Evolutionary conservation across 2,329 filamentous ascomycete species (phyloP).

Genomic region (Talaromyces sp.): DNA sequence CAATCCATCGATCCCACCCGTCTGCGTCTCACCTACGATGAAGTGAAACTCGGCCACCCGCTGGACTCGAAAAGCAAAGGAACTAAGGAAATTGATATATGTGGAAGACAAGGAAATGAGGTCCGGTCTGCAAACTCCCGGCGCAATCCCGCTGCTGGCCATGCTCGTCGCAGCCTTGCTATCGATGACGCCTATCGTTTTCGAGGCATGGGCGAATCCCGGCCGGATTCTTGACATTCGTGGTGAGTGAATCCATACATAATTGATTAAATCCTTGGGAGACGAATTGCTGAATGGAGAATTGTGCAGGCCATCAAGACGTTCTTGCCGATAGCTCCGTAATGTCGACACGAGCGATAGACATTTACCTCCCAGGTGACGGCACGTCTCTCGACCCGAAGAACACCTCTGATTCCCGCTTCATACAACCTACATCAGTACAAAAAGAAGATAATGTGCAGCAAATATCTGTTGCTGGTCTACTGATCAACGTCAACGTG

Average conservation of each 20-base stretch:
- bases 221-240: neutral
- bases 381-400: neutral
- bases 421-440: neutral
- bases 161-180: conserved; percentile 7
- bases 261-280: neutral
- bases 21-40: neutral
- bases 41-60: neutral
- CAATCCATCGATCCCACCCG: neutral
- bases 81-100: neutral
- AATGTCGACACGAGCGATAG: neutral
- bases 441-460: neutral
- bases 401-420: neutral
- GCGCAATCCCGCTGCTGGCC: conserved; percentile 7
- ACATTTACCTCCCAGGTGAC: neutral
- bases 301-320: neutral
- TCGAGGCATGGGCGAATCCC: conserved; percentile 5
- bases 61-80: neutral
- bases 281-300: neutral
- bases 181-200: conserved; percentile 6
- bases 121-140: conserved; percentile 5
- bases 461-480: neutral
- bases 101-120: conserved; percentile 3
- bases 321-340: neutral
- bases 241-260: neutral
- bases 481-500: neutral